Percentiles rank a stretch among this genome's conserved stretches.
phyloP scores from a whole-genome alignment of 441 rosid species.

The Bruguiera hainesii region DNA sequence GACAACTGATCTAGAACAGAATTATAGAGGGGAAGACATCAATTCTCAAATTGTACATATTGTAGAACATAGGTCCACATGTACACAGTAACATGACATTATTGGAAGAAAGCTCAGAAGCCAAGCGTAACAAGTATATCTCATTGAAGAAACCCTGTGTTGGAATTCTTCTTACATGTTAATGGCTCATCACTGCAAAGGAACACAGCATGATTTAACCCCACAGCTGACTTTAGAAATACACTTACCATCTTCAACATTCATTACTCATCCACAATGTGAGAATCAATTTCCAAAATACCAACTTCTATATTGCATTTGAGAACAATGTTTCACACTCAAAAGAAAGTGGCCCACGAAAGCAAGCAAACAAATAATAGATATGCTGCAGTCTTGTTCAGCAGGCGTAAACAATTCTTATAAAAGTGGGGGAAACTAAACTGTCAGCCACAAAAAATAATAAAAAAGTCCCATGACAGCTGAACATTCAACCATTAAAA shows the following conservation, averaged over 20 bases:
- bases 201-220: background rate
- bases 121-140: constrained; percentile 59
- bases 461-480: too few relatives aligned
- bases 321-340: too few relatives aligned
- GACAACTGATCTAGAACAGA: too few relatives aligned
- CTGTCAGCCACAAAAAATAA: too few relatives aligned
- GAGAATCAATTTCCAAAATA: background rate
- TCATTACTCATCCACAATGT: background rate
- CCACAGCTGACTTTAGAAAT: background rate
- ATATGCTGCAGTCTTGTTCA: too few relatives aligned
- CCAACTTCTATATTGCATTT: too few relatives aligned
- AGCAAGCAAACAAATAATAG: background rate
- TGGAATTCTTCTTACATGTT: constrained; percentile 35
- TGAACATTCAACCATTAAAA: background rate
- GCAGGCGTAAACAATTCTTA: too few relatives aligned
- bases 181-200: constrained; percentile 41
- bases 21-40: too few relatives aligned
- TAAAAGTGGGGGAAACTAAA: too few relatives aligned
- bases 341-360: too few relatives aligned
- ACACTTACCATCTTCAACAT: background rate
- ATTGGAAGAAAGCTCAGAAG: constrained; percentile 34
- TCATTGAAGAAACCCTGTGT: constrained; percentile 34
- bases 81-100: background rate
- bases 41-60: too few relatives aligned
- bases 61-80: too few relatives aligned